phyloP scores from a whole-genome alignment of 805 yeast genomes.

The Torulaspora microellipsoides region DNA sequence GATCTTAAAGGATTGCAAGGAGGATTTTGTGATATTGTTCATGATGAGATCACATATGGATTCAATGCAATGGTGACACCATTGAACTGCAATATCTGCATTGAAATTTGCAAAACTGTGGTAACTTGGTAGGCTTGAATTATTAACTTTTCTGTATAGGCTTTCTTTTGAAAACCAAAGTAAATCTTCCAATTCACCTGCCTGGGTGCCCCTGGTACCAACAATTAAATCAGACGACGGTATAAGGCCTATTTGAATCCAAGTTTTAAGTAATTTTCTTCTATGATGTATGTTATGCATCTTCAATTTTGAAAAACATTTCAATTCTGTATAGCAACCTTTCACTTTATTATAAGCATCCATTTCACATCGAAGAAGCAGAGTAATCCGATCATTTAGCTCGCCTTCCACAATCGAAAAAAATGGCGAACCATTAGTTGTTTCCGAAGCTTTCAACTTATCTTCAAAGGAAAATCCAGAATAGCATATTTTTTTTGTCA shows the following conservation, averaged over 20 bases:
- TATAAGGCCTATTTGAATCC: constrained; percentile 30
- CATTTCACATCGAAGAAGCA: constrained; percentile 33
- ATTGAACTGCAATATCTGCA: constrained; percentile 25
- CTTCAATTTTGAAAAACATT: constrained; percentile 27
- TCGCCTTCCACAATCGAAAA: constrained; percentile 27
- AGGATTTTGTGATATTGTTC: not conserved
- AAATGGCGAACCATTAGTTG: constrained; percentile 6
- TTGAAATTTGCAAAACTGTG: constrained; percentile 22
- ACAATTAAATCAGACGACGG: constrained; percentile 29
- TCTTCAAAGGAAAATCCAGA: constrained; percentile 34
- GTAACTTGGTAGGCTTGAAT: constrained; percentile 12
- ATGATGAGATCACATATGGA: constrained; percentile 16
- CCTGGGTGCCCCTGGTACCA: constrained; percentile 27
- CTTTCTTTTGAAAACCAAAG: constrained; percentile 20
- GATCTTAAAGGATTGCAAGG: constrained; percentile 21
- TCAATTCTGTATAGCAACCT: constrained; percentile 28
- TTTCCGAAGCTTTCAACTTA: constrained; percentile 15
- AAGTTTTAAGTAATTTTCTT: constrained; percentile 30
- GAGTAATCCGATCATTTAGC: constrained; percentile 14
- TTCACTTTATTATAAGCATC: constrained; percentile 25
- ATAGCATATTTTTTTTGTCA: constrained; percentile 20
- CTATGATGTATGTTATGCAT: constrained; percentile 24
- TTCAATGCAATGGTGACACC: constrained; percentile 25
- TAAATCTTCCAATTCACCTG: constrained; percentile 25
- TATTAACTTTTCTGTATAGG: constrained; percentile 21